Conservation (phyloP, 345 rosid genomes). For the Reutealis trisperma region DNA sequence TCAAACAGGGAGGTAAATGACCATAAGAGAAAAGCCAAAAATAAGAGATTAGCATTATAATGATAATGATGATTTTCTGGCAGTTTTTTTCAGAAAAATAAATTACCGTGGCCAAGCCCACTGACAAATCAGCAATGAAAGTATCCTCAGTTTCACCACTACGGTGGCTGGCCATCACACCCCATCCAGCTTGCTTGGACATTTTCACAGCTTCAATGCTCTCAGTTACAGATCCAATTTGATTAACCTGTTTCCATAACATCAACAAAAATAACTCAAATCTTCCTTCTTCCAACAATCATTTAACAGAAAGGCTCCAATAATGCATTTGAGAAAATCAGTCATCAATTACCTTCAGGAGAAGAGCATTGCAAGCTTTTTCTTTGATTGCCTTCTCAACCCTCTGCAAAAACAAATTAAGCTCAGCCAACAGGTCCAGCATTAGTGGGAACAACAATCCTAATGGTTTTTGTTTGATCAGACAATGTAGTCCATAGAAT, state of each 20-base stretch:
- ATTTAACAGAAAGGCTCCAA: background rate
- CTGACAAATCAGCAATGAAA: constrained; percentile 58
- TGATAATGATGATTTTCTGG: no score
- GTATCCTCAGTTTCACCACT: constrained; percentile 68
- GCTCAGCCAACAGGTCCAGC: background rate
- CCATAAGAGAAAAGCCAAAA: background rate
- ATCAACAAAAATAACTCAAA: background rate
- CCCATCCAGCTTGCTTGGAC: constrained; percentile 60
- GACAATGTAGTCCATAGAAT: background rate
- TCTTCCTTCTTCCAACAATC: background rate
- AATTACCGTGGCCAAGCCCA: constrained; percentile 55
- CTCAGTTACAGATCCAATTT: constrained; percentile 58
- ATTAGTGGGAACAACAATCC: background rate
- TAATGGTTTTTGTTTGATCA: background rate
- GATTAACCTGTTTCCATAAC: constrained; percentile 43
- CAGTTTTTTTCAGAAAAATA: no score
- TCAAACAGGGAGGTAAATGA: background rate
- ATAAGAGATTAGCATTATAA: background rate
- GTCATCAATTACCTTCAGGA: constrained; percentile 43
- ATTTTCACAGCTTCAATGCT: constrained; percentile 58
- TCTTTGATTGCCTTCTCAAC: constrained; percentile 58
- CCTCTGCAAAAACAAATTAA: constrained; percentile 35
- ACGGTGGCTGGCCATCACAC: constrained; percentile 58
- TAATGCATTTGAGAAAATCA: background rate
- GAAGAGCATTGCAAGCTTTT: constrained; percentile 56